Evolutionary conservation across 2,329 filamentous ascomycete genomes (phyloP), one percentile per base, ranked within the genome.

Genomic region (Fusarium palustre): DNA sequence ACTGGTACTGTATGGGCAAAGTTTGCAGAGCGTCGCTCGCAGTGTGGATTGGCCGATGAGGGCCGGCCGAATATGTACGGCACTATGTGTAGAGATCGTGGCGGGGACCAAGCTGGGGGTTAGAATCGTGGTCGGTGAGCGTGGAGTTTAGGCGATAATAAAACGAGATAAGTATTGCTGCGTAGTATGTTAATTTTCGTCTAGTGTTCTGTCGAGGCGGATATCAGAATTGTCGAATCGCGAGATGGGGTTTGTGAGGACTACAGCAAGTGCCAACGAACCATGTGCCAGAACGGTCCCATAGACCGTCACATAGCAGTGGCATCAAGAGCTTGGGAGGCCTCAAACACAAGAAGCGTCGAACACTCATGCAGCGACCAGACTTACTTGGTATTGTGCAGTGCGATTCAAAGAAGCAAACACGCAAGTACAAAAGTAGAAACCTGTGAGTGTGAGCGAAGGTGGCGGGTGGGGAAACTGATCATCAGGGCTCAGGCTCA

Each of bases 401-500:
- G 47, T 38, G 30, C 33, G 42, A 10, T 48, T 30, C 31, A 36
- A 63, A 38, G 48, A 52, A 36, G 48, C 41, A 57, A 41, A 39
- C 24, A 33, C 30, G 47, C 50, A 52, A 56, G 49, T 55, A 49
- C 52, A 41, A 52, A 52, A 39, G 13, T 36, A 52, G 48, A 52
- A 52, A 39, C 24, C 22, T 30, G 24, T 24, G 48, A 52, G 48
- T 50, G 49, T 47, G 47, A 55, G 41, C 55, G 36, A 69, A 22
- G 52, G 56, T 43, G 50, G 66, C 57, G 57, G 54, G 62, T 70
- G 67, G 66, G 46, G 67, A 70, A 46, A 47, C 25, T 52, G 55
- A 48, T 55, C 50, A 47, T 59, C 66, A 65, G 69, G 69, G 69
- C 66, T 66, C 66, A 70, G 28, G 16, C 39, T 57, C 56, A 52